Evolutionary conservation across 2,329 filamentous ascomycete genomes (phyloP).

Genomic region (Diplodia intermedia): DNA sequence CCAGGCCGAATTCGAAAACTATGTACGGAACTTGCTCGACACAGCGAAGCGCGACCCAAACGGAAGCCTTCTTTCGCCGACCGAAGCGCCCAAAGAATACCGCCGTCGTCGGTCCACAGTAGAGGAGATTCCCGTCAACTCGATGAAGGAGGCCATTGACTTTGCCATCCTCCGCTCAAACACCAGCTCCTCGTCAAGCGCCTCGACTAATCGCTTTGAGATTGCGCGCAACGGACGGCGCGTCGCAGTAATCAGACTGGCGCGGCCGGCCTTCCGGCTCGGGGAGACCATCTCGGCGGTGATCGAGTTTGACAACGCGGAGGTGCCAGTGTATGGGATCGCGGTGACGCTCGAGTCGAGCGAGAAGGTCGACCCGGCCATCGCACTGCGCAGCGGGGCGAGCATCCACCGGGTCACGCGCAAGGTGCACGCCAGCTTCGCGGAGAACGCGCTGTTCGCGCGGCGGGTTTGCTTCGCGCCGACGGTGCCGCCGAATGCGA

Average conservation of each 20-base stretch:
- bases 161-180: slow-evolving; percentile 80
- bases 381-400: slow-evolving; percentile 83
- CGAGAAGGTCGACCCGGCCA: slow-evolving; percentile 78
- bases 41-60: slow-evolving; percentile 40
- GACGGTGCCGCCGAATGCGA: slow-evolving; percentile 81
- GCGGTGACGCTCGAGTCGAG: slow-evolving; percentile 84
- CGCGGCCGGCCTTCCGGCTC: slow-evolving; percentile 84
- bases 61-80: slow-evolving; percentile 73
- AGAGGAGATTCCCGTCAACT: slow-evolving; percentile 58
- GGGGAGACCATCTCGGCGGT: slow-evolving; percentile 86
- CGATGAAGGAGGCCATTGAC: slow-evolving; percentile 85
- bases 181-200: slow-evolving; percentile 61
- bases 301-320: slow-evolving; percentile 77
- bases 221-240: slow-evolving; percentile 90
- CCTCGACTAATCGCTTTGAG: slow-evolving; percentile 91
- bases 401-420: slow-evolving; percentile 88
- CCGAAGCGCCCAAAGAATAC: slow-evolving; percentile 59
- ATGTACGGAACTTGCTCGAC: slow-evolving; percentile 57
- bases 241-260: slow-evolving; percentile 89
- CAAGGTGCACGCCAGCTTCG: slow-evolving; percentile 78
- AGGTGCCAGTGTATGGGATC: slow-evolving; percentile 84
- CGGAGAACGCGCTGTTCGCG: slow-evolving; percentile 78
- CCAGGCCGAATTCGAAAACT: slow-evolving; percentile 49
- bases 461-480: slow-evolving; percentile 80
- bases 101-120: slow-evolving; percentile 58